These are phyloP conservation scores for Hysterangium stoloniferum DNA, from an alignment of 768 basidiomycete species.

Conservation along the genomic window DNA sequence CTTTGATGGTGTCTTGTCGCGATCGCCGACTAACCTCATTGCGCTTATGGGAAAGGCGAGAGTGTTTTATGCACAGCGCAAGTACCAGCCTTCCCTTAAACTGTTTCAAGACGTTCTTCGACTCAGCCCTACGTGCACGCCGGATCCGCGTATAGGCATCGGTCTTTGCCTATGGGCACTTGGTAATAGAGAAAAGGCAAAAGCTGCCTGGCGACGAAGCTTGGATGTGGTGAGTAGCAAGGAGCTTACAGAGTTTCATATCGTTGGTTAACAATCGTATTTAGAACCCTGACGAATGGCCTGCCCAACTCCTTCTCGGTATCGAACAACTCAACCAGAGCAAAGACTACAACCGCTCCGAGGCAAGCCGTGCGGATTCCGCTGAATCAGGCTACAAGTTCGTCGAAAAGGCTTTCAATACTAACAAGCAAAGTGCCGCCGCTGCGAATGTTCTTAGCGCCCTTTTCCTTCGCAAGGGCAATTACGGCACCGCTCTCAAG, in stretches of 20 bases:
- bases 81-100: slow-evolving; percentile 72
- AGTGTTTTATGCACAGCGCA: slow-evolving; percentile 72
- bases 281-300: slow-evolving; percentile 73
- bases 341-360: slow-evolving; percentile 56
- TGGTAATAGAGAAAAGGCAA: slow-evolving; percentile 75
- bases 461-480: slow-evolving; percentile 66
- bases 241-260: neutral
- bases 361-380: slow-evolving; percentile 52
- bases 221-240: slow-evolving; percentile 64
- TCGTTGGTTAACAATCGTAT: neutral
- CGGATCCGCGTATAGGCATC: slow-evolving; percentile 93
- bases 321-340: slow-evolving; percentile 82
- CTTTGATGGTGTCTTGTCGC: slow-evolving; percentile 71
- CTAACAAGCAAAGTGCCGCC: slow-evolving; percentile 64
- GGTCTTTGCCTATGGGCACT: slow-evolving; percentile 91
- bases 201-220: slow-evolving; percentile 85
- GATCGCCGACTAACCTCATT: slow-evolving; percentile 80
- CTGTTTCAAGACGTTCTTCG: slow-evolving; percentile 79
- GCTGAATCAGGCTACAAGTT: slow-evolving; percentile 61
- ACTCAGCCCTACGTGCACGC: slow-evolving; percentile 69
- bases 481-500: slow-evolving; percentile 70
- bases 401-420: slow-evolving; percentile 74
- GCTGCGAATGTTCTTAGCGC: slow-evolving; percentile 82
- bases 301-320: slow-evolving; percentile 76
- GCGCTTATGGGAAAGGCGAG: slow-evolving; percentile 87